These are phyloP conservation scores for Dactylis glomerata DNA, from an alignment of 176 grass and related monocot genomes.

Conservation along the genomic window DNA sequence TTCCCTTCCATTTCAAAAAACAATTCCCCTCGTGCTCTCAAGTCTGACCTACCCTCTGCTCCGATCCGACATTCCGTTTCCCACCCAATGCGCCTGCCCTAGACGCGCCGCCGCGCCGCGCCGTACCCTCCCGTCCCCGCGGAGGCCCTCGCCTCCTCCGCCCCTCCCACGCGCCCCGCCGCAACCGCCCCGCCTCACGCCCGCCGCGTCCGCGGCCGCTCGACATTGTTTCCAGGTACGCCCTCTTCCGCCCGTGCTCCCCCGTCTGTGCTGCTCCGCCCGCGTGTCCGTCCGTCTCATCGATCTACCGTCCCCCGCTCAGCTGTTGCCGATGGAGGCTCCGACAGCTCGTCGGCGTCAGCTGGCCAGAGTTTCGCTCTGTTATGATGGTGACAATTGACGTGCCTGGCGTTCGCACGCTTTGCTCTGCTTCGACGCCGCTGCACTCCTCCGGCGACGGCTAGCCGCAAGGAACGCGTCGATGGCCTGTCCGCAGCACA, in stretches of 20 bases:
- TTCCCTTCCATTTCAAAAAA: neutral
- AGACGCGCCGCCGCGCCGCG: neutral
- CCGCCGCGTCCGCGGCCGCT: neutral
- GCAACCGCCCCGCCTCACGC: neutral
- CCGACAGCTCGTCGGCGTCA: neutral
- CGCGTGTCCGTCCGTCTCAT: neutral
- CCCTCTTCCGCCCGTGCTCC: neutral
- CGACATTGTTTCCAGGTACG: neutral
- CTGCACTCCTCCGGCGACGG: neutral
- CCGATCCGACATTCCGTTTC: neutral
- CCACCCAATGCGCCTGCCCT: constrained; percentile 4
- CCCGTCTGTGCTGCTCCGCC: neutral
- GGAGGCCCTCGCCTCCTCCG: neutral
- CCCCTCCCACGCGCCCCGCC: neutral
- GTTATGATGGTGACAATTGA: neutral
- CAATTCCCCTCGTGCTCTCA: neutral
- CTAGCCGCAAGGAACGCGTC: neutral
- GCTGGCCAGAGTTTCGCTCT: neutral
- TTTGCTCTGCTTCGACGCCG: neutral
- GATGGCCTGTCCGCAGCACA: neutral
- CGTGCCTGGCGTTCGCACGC: neutral
- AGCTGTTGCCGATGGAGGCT: neutral
- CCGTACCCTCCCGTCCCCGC: neutral
- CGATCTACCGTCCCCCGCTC: neutral
- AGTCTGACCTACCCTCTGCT: neutral